These are phyloP conservation scores for Viola odorata DNA, from an alignment of 345 rosid species.

Conservation along the genomic window DNA sequence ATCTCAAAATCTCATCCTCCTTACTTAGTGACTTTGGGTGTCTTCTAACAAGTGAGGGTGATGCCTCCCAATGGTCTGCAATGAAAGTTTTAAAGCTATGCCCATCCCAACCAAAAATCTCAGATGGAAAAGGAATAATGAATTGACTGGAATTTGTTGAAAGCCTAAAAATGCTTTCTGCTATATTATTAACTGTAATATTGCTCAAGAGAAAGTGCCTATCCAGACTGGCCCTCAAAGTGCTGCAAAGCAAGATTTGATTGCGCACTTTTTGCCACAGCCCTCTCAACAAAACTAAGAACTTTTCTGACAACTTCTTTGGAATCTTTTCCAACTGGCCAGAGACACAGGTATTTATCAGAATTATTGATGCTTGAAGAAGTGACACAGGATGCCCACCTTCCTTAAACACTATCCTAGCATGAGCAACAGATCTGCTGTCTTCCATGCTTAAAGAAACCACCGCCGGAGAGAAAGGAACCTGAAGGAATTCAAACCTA, in stretches of 20 bases:
- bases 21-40: slow-evolving; percentile 15
- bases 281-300: slow-evolving; percentile 28
- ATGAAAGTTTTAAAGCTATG: slow-evolving; percentile 34
- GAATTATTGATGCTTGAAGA: slow-evolving; percentile 33
- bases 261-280: slow-evolving; percentile 34
- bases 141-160: slow-evolving; percentile 20
- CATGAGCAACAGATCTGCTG: slow-evolving; percentile 10
- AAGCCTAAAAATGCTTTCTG: slow-evolving; percentile 53
- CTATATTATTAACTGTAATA: slow-evolving; percentile 31
- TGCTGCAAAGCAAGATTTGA: slow-evolving; percentile 24
- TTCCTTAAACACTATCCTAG: slow-evolving; percentile 22
- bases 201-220: slow-evolving; percentile 18
- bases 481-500: slow-evolving; percentile 43
- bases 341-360: slow-evolving; percentile 36
- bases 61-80: slow-evolving; percentile 40
- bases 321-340: slow-evolving; percentile 35
- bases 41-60: slow-evolving; percentile 32
- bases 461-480: slow-evolving; percentile 18
- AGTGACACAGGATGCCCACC: slow-evolving; percentile 25
- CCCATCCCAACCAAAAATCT: slow-evolving; percentile 33
- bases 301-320: slow-evolving; percentile 21
- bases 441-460: slow-evolving; percentile 24
- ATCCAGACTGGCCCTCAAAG: slow-evolving; percentile 13
- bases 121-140: slow-evolving; percentile 13
- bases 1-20: slow-evolving; percentile 27